These are phyloP conservation scores for Penicillium samsonianum DNA, from an alignment of 495 filamentous ascomycete genomes.

Conservation along the genomic window DNA sequence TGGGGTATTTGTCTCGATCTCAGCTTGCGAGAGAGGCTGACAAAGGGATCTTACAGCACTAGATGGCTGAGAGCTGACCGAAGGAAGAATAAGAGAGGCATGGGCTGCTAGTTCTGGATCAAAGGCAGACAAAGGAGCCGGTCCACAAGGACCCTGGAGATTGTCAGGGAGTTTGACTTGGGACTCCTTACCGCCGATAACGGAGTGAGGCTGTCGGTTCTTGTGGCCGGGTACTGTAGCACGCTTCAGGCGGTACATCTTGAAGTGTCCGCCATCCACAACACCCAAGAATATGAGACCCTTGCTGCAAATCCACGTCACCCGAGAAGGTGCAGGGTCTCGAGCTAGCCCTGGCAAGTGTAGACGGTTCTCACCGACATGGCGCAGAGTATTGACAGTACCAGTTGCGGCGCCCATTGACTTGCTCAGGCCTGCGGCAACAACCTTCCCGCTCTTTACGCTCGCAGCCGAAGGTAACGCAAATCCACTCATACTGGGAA, in stretches of 20 bases:
- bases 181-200: constrained; percentile 57
- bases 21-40: constrained; percentile 73
- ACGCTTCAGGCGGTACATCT: constrained; percentile 65
- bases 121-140: constrained; percentile 35
- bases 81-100: constrained; percentile 40
- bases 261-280: constrained; percentile 51
- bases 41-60: constrained; percentile 35
- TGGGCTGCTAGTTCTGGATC: constrained; percentile 31
- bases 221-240: constrained; percentile 36
- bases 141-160: constrained; percentile 39
- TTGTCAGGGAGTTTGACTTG: constrained; percentile 64
- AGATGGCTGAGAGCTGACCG: constrained; percentile 33
- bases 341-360: constrained; percentile 61
- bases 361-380: constrained; percentile 81
- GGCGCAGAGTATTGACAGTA: constrained; percentile 75
- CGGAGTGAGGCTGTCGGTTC: constrained; percentile 50
- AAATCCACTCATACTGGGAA: constrained; percentile 47
- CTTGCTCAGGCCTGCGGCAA: constrained; percentile 80
- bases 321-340: constrained; percentile 44
- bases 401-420: constrained; percentile 79
- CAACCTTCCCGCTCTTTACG: constrained; percentile 70
- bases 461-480: constrained; percentile 65
- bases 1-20: constrained; percentile 89
- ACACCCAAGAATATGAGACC: constrained; percentile 41
- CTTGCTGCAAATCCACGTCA: constrained; percentile 42